phyloP scores from a whole-genome alignment of 805 yeast species.

The Candida fluviatilis region DNA sequence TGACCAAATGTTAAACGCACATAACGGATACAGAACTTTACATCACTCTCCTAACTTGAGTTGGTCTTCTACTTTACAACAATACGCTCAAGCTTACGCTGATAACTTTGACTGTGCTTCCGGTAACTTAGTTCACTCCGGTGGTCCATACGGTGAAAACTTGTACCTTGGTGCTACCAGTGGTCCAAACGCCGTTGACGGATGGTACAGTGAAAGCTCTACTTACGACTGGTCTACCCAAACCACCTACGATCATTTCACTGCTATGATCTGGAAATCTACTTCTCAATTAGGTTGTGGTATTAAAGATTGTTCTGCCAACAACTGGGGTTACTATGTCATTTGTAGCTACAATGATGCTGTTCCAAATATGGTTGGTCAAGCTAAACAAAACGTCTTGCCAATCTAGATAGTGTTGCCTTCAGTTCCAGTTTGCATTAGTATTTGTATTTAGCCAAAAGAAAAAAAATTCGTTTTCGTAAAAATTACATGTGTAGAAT shows the following conservation, averaged over 20 bases:
- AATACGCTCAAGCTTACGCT: constrained; percentile 49
- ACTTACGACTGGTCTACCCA: constrained; percentile 16
- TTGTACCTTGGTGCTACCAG: constrained; percentile 33
- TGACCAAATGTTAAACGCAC: constrained; percentile 49
- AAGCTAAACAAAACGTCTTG: constrained; percentile 17
- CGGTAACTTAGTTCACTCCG: constrained; percentile 33
- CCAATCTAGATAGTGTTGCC: constrained; percentile 3
- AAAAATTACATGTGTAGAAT: too few species aligned
- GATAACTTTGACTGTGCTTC: constrained; percentile 43
- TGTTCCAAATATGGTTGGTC: constrained; percentile 59
- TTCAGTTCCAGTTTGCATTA: constrained; percentile 1
- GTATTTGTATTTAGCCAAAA: not conserved
- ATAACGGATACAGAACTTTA: constrained; percentile 52
- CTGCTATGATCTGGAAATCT: constrained; percentile 68
- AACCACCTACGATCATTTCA: constrained; percentile 51
- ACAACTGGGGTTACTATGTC: constrained; percentile 50
- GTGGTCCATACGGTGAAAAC: constrained; percentile 40
- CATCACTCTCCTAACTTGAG: constrained; percentile 19
- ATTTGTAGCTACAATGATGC: constrained; percentile 73
- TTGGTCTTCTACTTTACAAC: constrained; percentile 45
- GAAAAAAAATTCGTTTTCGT: not conserved
- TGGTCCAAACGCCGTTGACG: constrained; percentile 28
- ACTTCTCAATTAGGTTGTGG: constrained; percentile 70
- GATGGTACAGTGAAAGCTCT: constrained; percentile 40
- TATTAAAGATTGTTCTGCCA: constrained; percentile 47